Conservation (phyloP, 345 rosid species). For the Salix udensis region DNA sequence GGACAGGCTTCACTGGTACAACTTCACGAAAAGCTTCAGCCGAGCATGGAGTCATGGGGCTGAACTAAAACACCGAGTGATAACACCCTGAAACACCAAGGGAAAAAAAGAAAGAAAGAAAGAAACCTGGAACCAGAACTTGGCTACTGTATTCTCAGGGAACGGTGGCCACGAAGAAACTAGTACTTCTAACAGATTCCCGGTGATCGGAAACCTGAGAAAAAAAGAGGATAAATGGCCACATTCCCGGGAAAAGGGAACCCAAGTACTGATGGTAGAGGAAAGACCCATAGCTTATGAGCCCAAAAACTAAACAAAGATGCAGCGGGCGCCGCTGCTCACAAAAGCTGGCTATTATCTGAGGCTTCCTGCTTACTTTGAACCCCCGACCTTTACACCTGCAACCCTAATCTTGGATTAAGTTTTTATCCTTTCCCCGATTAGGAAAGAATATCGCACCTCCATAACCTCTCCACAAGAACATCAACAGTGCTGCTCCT, state of each 20-base stretch:
- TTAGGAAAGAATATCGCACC: conserved; percentile 65
- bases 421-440: not conserved
- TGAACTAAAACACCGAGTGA: conserved; percentile 38
- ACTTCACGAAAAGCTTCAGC: conserved; percentile 20
- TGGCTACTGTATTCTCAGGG: conserved; percentile 48
- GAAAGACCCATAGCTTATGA: conserved; percentile 55
- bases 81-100: conserved; percentile 29
- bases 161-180: conserved; percentile 32
- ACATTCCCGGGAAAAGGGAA: conserved; percentile 54
- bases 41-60: conserved; percentile 3
- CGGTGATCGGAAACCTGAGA: conserved; percentile 40
- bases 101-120: conserved; percentile 19
- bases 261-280: conserved; percentile 15
- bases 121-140: conserved; percentile 33
- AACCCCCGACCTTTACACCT: conserved; percentile 17
- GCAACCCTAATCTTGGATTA: conserved; percentile 9
- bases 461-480: conserved; percentile 57
- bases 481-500: conserved; percentile 39
- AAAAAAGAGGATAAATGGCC: conserved; percentile 49
- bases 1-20: conserved; percentile 17
- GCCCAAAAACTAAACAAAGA: conserved; percentile 58
- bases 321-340: conserved; percentile 27
- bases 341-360: conserved; percentile 22
- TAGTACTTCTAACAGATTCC: conserved; percentile 41
- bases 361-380: conserved; percentile 4